phyloP scores from a whole-genome alignment of 441 rosid genomes.

The Euphorbia celastroides region DNA sequence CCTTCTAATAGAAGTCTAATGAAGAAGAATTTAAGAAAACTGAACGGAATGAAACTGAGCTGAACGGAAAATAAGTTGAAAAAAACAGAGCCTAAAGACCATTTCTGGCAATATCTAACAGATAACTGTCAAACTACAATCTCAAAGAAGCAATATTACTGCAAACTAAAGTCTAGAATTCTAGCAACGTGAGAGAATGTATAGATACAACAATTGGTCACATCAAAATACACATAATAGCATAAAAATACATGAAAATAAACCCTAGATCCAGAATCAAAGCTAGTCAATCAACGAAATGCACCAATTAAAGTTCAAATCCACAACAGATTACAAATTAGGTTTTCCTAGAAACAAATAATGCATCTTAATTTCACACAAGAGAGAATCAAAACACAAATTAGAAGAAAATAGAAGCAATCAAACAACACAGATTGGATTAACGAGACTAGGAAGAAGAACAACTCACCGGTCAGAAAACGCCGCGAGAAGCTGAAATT shows the following conservation, averaged over 20 bases:
- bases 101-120: not conserved
- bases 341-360: not conserved
- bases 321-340: not conserved
- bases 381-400: not conserved
- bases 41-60: too few relatives aligned
- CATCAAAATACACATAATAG: not conserved
- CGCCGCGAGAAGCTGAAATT: too few relatives aligned
- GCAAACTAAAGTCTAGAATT: not conserved
- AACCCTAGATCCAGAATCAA: not conserved
- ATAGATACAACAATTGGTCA: not conserved
- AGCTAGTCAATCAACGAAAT: not conserved
- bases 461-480: too few relatives aligned
- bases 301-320: slow-evolving; percentile 2
- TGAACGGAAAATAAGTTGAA: too few relatives aligned
- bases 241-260: not conserved
- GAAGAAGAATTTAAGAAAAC: too few relatives aligned
- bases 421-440: too few relatives aligned
- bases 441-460: too few relatives aligned
- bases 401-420: not conserved
- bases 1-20: too few relatives aligned
- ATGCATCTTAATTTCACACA: not conserved
- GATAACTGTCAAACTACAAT: not conserved
- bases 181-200: too few relatives aligned
- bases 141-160: not conserved
- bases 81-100: too few relatives aligned